phyloP scores from a whole-genome alignment of 345 rosid genomes.

The Hibiscus syriacus region DNA sequence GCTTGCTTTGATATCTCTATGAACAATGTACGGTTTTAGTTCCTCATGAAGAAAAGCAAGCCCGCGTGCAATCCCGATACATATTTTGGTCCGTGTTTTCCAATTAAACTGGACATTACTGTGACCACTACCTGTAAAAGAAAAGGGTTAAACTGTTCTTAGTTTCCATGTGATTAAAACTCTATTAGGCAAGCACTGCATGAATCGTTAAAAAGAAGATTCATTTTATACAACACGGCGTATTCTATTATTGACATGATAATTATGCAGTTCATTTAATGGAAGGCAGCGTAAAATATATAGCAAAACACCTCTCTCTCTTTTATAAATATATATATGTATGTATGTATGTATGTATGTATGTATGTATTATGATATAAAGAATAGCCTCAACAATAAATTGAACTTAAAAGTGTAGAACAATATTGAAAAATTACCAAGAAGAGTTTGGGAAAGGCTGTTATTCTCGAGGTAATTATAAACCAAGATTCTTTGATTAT shows the following conservation, averaged over 20 bases:
- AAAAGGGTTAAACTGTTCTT: constrained; percentile 10
- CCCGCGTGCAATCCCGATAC: constrained; percentile 78
- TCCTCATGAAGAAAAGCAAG: constrained; percentile 87
- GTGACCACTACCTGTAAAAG: constrained; percentile 44
- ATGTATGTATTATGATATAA: not conserved
- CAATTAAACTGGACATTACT: constrained; percentile 65
- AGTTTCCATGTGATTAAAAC: not conserved
- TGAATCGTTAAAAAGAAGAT: too few relatives aligned
- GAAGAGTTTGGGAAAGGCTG: constrained; percentile 81
- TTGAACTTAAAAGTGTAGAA: constrained; percentile 1
- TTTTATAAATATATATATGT: too few relatives aligned
- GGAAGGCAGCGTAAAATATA: too few relatives aligned
- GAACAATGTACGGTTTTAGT: constrained; percentile 69
- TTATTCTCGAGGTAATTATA: constrained; percentile 86
- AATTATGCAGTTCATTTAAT: too few relatives aligned
- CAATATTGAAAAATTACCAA: constrained; percentile 42
- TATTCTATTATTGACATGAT: too few relatives aligned
- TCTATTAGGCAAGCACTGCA: not conserved
- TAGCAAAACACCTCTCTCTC: too few relatives aligned
- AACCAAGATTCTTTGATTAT: constrained; percentile 70
- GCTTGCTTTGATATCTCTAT: constrained; percentile 97
- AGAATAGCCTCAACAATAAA: not conserved
- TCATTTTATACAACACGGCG: too few relatives aligned
- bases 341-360: too few relatives aligned
- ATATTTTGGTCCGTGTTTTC: constrained; percentile 57